Evolutionary conservation across 1,284 basidiomycete genomes (phyloP), one percentile per base, ranked within the genome.

Genomic region (Tilletia horrida): DNA sequence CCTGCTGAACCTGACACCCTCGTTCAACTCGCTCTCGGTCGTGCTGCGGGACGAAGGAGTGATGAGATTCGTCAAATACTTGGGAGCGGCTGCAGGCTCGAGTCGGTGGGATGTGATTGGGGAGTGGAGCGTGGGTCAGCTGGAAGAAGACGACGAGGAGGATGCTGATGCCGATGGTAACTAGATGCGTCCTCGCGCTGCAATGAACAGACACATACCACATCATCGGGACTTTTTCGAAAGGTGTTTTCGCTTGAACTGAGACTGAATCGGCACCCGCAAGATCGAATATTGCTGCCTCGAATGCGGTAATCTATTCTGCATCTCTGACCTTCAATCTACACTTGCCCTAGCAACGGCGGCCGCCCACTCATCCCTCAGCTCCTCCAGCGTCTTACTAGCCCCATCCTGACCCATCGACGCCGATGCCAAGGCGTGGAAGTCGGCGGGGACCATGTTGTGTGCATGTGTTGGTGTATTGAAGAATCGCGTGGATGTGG

Each of bases 1-100:
- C 11, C 85, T 98, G 29, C 84, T 97, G 52, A 93, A 91, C 13
- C 89, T 92, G 59, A 90, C 93, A 73, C 92, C 94, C 0, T 88
- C 89, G 9, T 98, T 93, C 84, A 97, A 97, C 83, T 88, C 90
- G 44, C 85, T 98, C 43, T 85, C 93, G 50, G 86, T 98, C 43
- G 95, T 96, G 21, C 84, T 97, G 71, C 87, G 95, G 23, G 95
- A 98, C 82, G 91, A 93, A 74, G 88, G 91, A 21, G 93, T 98
- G 59, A 90, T 97, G 88, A 68, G 76, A 29, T 81, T 81, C 65
- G 74, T 81, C 71, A 81, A 81, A 70, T 81, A 81, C 64, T 69
- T 81, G 42, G 70, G 71, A 25, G 77, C 78, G 0, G 64, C 66
- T 11, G 78, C 79, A 0, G 80, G 80, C 11, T 78, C 79, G 9